Evolutionary conservation across 2,329 filamentous ascomycete genomes (phyloP).

Genomic region (Scopulariopsis brevicaulis): DNA sequence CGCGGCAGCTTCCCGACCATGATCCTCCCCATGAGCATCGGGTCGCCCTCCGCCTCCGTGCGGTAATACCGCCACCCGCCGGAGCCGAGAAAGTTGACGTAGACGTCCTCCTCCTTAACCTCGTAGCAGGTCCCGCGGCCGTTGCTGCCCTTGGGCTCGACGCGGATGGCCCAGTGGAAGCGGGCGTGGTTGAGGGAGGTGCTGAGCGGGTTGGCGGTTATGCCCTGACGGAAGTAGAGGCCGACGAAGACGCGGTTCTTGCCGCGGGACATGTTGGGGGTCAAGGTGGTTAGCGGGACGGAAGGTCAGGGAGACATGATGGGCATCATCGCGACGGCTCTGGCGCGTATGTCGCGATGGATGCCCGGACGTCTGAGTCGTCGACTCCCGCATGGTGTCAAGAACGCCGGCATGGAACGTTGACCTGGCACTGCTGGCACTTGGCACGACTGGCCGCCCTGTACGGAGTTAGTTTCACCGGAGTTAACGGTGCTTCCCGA

Average conservation of each 20-base stretch:
- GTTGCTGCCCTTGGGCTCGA: not conserved
- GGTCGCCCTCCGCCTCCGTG: not conserved
- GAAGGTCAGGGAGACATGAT: too few species aligned
- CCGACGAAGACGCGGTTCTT: not conserved
- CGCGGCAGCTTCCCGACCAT: not conserved
- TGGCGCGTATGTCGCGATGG: too few species aligned
- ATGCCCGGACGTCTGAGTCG: too few species aligned
- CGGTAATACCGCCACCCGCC: not conserved
- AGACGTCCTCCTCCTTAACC: not conserved
- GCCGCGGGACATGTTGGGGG: not conserved
- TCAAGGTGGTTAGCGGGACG: too few species aligned
- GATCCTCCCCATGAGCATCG: not conserved
- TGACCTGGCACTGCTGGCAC: too few species aligned
- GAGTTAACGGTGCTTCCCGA: not conserved
- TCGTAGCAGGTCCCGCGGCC: not conserved
- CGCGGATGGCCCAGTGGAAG: not conserved
- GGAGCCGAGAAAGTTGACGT: not conserved
- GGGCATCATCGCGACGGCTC: too few species aligned
- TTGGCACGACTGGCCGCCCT: too few species aligned
- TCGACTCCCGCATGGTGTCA: too few species aligned
- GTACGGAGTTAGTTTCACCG: not conserved
- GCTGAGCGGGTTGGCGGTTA: not conserved
- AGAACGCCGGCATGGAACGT: too few species aligned
- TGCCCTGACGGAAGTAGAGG: not conserved
- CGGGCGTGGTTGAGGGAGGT: not conserved